Evolutionary conservation across 257 asterid species (phyloP).

Genomic region (Nicotiana tabacum): DNA sequence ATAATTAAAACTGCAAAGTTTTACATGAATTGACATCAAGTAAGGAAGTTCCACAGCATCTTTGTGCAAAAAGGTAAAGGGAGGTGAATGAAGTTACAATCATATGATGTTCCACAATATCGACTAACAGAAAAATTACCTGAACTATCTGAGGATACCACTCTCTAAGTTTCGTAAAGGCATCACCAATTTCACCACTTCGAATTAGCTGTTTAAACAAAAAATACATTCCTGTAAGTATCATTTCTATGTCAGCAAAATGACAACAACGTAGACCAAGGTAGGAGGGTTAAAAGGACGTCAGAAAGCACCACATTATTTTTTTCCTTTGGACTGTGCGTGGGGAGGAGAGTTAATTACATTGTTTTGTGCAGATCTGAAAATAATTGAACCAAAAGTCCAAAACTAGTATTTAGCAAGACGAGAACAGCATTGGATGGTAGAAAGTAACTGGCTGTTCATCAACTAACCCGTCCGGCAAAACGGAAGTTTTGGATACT

Average conservation of each 20-base stretch:
- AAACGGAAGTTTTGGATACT: background rate
- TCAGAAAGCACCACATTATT: background rate
- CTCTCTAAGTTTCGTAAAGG: slow-evolving; percentile 46
- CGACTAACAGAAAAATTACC: slow-evolving; percentile 34
- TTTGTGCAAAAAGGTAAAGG: background rate
- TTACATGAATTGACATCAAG: background rate
- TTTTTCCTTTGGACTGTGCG: background rate
- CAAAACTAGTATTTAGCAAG: background rate
- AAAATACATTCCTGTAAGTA: slow-evolving; percentile 3
- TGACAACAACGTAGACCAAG: background rate
- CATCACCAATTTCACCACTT: slow-evolving; percentile 70
- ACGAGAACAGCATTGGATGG: background rate
- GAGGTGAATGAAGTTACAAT: slow-evolving; percentile 3
- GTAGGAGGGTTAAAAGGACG: background rate
- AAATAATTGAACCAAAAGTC: background rate
- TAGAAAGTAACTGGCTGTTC: background rate
- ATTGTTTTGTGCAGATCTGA: background rate
- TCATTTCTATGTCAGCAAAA: background rate
- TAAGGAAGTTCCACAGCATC: background rate
- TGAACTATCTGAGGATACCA: slow-evolving; percentile 81
- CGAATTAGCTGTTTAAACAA: slow-evolving; percentile 59
- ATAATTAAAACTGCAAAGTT: background rate
- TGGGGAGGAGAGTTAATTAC: background rate
- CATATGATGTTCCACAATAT: background rate
- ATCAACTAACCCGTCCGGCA: background rate